Evolutionary conservation across 129 eudicot species (phyloP), one percentile per base, ranked within the genome.

Genomic region (Artemisia tridentata): DNA sequence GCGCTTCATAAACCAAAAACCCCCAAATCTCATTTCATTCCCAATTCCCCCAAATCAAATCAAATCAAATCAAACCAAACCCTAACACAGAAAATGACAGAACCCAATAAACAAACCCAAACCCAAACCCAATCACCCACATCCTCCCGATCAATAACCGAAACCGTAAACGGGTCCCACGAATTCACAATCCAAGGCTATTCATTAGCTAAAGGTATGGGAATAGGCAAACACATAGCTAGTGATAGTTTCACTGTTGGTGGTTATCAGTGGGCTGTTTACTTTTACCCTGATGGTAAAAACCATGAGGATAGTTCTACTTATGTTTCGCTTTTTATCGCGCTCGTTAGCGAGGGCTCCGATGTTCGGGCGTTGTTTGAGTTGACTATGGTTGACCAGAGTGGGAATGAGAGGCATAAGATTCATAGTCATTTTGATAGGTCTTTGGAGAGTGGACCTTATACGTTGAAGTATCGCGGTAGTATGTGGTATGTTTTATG

Each of bases 381-480:
- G 76, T 60, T 90, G 78, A 90, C 93, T 9, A 72, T 90, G 63
- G 68, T 90, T 15, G 96, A 90, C 38, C 96, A 90, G 80, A 85
- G 95, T 56, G 96, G 93, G 68, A 87, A 90, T 34, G 91, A 78
- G 67, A 90, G 84, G 79, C 88, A 90, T 64, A 90, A 90, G 52
- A 85, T 90, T 65, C 96, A 90, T 77, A 90, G 96, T 70, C 96
- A 90, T 80, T 90, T 90, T 43, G 96, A 90, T 83, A 79, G 96
- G 8, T 80, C 95, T 5, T 71, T 90, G 46, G 95, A 90, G 74
- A 86, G 95, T 56, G 96, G 96, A 18, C 96, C 96, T 0, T 90
- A 90, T 64, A 90, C 96, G 3, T 78, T 90, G 27, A 90, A 90
- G 63, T 90, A 90, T 60, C 76, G 96, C 3, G 96, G 96, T 53